Conservation (phyloP, 2,329 filamentous ascomycete species). For the Chrysosporium queenslandicum region DNA sequence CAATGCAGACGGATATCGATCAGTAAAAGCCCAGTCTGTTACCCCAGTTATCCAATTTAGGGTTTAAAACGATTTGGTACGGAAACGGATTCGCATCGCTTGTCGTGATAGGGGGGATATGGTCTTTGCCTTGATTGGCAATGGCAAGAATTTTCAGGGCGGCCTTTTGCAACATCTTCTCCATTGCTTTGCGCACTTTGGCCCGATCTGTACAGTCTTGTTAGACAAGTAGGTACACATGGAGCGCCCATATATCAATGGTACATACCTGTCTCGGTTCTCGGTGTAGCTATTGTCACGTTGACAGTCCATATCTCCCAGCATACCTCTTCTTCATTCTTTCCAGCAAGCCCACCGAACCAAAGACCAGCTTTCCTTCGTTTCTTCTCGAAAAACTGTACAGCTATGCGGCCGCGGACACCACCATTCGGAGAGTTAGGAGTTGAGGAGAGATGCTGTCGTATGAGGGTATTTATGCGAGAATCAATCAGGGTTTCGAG, state of each 20-base stretch:
- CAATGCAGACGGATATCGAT: conserved; percentile 15
- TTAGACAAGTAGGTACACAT: not conserved
- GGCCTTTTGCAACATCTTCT: conserved; percentile 74
- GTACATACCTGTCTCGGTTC: conserved; percentile 70
- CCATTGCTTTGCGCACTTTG: conserved; percentile 84
- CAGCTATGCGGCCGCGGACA: conserved; percentile 65
- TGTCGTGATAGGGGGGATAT: conserved; percentile 93
- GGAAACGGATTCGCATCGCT: conserved; percentile 88
- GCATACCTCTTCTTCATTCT: conserved; percentile 82
- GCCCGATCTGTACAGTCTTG: conserved; percentile 54
- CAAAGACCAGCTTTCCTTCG: conserved; percentile 66
- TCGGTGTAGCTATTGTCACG: conserved; percentile 81
- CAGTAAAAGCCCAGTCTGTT: conserved; percentile 67
- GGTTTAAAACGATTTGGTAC: conserved; percentile 83
- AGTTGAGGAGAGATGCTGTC: conserved; percentile 58
- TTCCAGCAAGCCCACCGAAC: conserved; percentile 42
- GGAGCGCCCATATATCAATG: not conserved
- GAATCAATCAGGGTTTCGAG: conserved; percentile 90
- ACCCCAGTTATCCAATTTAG: conserved; percentile 68
- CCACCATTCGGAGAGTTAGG: conserved; percentile 46
- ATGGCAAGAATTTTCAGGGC: conserved; percentile 82
- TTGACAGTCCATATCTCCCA: conserved; percentile 96
- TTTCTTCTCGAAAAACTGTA: conserved; percentile 93
- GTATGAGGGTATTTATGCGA: conserved; percentile 66
- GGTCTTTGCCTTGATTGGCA: conserved; percentile 81